Evolutionary conservation across 305 asterid species (phyloP).

Genomic region (Salvia sclarea): DNA sequence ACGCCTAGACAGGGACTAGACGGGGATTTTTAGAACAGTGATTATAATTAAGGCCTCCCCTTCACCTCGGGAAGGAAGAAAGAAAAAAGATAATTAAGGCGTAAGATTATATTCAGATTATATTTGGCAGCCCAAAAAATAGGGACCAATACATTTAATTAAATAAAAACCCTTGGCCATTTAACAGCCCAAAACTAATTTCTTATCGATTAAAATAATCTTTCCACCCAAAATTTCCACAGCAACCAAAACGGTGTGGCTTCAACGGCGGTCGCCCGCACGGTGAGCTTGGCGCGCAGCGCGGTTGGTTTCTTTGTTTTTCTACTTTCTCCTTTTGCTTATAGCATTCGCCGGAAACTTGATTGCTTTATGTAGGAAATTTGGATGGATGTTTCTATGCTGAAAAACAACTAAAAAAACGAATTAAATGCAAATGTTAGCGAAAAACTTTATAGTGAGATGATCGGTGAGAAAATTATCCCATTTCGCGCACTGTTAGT

Average conservation of each 20-base stretch:
- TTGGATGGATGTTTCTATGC: neutral
- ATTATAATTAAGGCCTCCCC: too few relatives aligned
- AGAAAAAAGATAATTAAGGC: too few relatives aligned
- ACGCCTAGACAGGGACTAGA: too few relatives aligned
- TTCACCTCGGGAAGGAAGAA: too few relatives aligned
- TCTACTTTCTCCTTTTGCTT: neutral
- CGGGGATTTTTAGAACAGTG: too few relatives aligned
- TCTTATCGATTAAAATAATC: neutral
- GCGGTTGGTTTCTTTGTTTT: neutral
- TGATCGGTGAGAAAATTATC: neutral
- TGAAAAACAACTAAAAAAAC: neutral
- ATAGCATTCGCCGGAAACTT: neutral
- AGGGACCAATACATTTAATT: too few relatives aligned
- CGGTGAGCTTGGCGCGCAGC: neutral
- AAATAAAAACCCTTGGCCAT: too few relatives aligned
- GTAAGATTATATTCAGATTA: too few relatives aligned
- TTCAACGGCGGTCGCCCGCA: constrained; percentile 4
- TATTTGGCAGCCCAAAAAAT: too few relatives aligned
- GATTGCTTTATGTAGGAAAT: neutral
- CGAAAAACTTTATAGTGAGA: neutral
- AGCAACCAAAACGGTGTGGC: neutral
- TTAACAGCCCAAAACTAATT: neutral
- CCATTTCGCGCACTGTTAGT: neutral
- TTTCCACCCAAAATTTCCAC: neutral
- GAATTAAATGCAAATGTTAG: neutral